A percentile compares a stretch with the other conserved stretches of the same genome.
phyloP scores from a whole-genome alignment of 2,329 filamentous ascomycete genomes.

The Neoarthrinium moseri region DNA sequence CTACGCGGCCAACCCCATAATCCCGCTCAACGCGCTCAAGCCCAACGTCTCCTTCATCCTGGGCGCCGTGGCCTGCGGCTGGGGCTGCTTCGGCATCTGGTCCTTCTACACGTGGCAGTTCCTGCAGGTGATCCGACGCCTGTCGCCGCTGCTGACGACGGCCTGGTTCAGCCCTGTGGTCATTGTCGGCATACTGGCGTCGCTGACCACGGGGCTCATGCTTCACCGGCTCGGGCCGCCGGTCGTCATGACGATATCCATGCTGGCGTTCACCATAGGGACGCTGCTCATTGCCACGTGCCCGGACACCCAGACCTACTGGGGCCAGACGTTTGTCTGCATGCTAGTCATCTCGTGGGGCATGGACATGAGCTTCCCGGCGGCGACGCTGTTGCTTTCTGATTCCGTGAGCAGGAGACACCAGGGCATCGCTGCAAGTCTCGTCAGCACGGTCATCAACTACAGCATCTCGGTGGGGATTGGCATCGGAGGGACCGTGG shows the following conservation, averaged over 20 bases:
- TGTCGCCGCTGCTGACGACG: constrained; percentile 30
- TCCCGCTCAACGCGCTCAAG: constrained; percentile 46
- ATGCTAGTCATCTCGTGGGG: constrained; percentile 57
- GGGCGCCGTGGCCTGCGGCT: constrained; percentile 38
- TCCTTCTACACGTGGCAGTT: constrained; percentile 40
- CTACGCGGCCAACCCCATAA: constrained; percentile 41
- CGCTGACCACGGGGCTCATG: constrained; percentile 24
- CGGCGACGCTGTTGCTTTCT: constrained; percentile 59
- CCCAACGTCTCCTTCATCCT: constrained; percentile 44
- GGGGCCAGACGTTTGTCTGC: constrained; percentile 60
- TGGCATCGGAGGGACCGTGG: constrained; percentile 65
- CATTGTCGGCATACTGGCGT: constrained; percentile 23
- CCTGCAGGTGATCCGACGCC: constrained; percentile 28
- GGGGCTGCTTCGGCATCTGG: constrained; percentile 40
- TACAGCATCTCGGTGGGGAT: constrained; percentile 67
- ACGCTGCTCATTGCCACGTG: constrained; percentile 43
- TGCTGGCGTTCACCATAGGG: constrained; percentile 42
- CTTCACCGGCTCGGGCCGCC: constrained; percentile 25
- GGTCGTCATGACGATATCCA: constrained; percentile 41
- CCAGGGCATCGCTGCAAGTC: constrained; percentile 16
- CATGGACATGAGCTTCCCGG: constrained; percentile 67
- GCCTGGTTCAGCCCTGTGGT: constrained; percentile 26
- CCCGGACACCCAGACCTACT: constrained; percentile 59
- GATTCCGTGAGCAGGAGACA: constrained; percentile 46
- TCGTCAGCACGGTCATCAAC: constrained; percentile 57